Percentiles rank a stretch among this genome's conserved stretches.
These are phyloP conservation scores for Physcomitrellopsis africana DNA, from an alignment of 225 moss, liverwort and hornwort species.

Conservation along the genomic window DNA sequence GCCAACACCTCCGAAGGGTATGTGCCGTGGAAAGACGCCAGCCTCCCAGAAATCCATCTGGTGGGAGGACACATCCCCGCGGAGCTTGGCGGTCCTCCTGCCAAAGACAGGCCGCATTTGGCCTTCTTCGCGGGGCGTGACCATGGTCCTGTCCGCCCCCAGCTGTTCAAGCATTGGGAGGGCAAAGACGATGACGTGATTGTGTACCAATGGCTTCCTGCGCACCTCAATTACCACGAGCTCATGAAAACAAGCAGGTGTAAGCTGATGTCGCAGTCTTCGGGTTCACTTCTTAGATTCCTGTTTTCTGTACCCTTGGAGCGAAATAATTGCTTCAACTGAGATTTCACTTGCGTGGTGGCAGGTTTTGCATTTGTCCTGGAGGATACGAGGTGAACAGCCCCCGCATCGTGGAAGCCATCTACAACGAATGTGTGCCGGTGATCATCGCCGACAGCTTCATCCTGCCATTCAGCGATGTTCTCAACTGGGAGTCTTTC, in stretches of 20 bases:
- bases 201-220: constrained; percentile 72
- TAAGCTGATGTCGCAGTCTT: neutral
- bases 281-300: neutral
- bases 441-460: constrained; percentile 92
- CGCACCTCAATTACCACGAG: constrained; percentile 65
- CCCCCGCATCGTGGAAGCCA: constrained; percentile 91
- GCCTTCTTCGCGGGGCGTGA: constrained; percentile 94
- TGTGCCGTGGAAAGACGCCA: constrained; percentile 75
- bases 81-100: constrained; percentile 66
- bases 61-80: constrained; percentile 75
- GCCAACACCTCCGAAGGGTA: constrained; percentile 92
- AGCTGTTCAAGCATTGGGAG: constrained; percentile 81
- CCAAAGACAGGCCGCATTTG: constrained; percentile 55
- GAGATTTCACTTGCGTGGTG: neutral
- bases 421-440: constrained; percentile 93
- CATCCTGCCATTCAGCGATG: constrained; percentile 91
- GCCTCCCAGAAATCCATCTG: constrained; percentile 85
- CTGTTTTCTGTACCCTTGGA: neutral
- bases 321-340: too few species aligned
- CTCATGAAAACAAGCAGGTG: constrained; percentile 94
- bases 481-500: constrained; percentile 84
- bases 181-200: constrained; percentile 68
- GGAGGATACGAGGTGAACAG: constrained; percentile 97
- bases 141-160: constrained; percentile 91
- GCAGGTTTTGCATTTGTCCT: constrained; percentile 79